A percentile compares a stretch with the other conserved stretches of the same genome.
These are phyloP conservation scores for Penicillium sp. DNA, from an alignment of 2,329 filamentous ascomycete species.

Conservation along the genomic window DNA sequence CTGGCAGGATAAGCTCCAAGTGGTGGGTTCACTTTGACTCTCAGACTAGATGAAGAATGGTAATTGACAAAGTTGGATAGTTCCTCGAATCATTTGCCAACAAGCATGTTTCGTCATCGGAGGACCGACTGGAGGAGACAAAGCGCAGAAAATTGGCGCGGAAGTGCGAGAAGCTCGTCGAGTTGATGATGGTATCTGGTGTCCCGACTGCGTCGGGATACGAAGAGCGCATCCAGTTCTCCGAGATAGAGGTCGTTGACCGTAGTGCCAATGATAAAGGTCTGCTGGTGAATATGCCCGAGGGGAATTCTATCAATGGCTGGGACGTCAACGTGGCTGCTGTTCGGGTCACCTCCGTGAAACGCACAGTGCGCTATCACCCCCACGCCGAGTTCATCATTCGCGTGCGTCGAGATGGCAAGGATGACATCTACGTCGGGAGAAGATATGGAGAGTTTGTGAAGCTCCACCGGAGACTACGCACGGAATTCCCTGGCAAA, in stretches of 20 bases:
- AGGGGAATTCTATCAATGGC: slow-evolving; percentile 87
- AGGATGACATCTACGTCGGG: slow-evolving; percentile 72
- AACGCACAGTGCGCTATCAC: slow-evolving; percentile 82
- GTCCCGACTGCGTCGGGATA: slow-evolving; percentile 94
- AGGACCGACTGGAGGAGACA: slow-evolving; percentile 92
- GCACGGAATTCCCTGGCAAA: slow-evolving; percentile 83
- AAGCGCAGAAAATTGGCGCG: slow-evolving; percentile 87
- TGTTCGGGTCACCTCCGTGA: slow-evolving; percentile 73
- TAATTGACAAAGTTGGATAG: slow-evolving; percentile 43
- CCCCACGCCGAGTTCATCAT: slow-evolving; percentile 92
- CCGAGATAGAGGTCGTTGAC: slow-evolving; percentile 94
- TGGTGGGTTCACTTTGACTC: slow-evolving; percentile 55
- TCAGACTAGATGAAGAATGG: not conserved
- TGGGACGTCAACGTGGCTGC: slow-evolving; percentile 97
- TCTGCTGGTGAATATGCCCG: slow-evolving; percentile 77
- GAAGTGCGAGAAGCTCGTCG: slow-evolving; percentile 92
- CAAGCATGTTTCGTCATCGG: slow-evolving; percentile 94
- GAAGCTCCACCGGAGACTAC: slow-evolving; percentile 71
- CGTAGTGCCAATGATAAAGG: slow-evolving; percentile 87
- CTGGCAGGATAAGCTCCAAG: slow-evolving; percentile 96
- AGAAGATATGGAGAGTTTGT: slow-evolving; percentile 85
- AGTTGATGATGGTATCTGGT: slow-evolving; percentile 99
- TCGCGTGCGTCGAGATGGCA: slow-evolving; percentile 72
- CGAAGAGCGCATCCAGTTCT: slow-evolving; percentile 93
- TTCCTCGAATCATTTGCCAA: slow-evolving; percentile 96